A percentile compares a stretch with the other conserved stretches of the same genome.
phyloP scores from a whole-genome alignment of 176 grass and related monocot species.

The Paspalum vaginatum region DNA sequence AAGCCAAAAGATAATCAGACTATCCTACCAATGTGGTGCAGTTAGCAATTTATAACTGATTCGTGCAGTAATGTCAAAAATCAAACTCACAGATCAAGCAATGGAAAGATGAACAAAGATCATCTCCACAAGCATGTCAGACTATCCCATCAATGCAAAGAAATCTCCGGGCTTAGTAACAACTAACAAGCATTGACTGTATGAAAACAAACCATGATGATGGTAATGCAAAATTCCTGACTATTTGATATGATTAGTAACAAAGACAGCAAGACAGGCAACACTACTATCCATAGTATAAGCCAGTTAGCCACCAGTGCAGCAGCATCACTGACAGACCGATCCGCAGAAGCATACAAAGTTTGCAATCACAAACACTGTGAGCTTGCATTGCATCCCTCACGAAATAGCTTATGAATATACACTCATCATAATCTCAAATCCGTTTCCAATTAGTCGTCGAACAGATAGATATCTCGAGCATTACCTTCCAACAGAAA shows the following conservation, averaged over 20 bases:
- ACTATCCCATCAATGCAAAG: background rate
- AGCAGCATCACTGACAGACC: background rate
- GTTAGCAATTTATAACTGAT: conserved; percentile 10
- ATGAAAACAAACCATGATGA: background rate
- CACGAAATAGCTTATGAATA: conserved; percentile 40
- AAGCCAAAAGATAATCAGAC: conserved; percentile 31
- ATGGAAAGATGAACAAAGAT: background rate
- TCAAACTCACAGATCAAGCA: background rate
- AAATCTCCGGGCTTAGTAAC: background rate
- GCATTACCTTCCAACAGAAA: conserved; percentile 24
- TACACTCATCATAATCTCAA: conserved; percentile 50
- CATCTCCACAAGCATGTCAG: background rate
- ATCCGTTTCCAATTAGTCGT: conserved; percentile 41
- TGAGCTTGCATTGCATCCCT: conserved; percentile 19
- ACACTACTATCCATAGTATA: background rate
- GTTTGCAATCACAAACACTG: conserved; percentile 24
- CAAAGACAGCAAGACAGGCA: conserved; percentile 7
- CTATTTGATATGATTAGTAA: conserved; percentile 43
- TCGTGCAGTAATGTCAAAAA: conserved; percentile 1
- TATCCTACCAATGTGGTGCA: too few relatives aligned
- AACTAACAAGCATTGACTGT: background rate
- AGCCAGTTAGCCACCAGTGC: background rate
- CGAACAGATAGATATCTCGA: conserved; percentile 15
- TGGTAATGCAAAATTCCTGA: conserved; percentile 1
- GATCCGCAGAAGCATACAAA: conserved; percentile 14